These are phyloP conservation scores for Alternaria longipes DNA, from an alignment of 2,329 filamentous ascomycete genomes.

Conservation along the genomic window DNA sequence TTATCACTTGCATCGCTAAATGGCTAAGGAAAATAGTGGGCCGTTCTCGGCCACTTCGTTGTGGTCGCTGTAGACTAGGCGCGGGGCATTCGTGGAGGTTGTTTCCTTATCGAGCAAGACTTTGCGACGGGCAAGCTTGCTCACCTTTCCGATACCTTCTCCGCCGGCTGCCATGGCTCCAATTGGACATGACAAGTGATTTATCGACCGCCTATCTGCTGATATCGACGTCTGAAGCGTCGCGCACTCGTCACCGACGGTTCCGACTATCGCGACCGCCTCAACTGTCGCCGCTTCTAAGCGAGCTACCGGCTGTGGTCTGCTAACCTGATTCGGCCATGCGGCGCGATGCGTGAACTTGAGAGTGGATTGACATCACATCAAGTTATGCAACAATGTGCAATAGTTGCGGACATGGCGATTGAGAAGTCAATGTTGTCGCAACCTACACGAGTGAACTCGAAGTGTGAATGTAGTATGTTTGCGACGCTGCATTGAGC, in stretches of 20 bases:
- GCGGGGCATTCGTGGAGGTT: constrained; percentile 40
- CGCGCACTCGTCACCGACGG: constrained; percentile 18
- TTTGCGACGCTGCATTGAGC: neutral
- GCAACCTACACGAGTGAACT: no score
- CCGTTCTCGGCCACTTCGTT: constrained; percentile 32
- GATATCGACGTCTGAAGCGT: constrained; percentile 16
- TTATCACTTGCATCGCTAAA: constrained; percentile 14
- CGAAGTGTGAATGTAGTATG: neutral
- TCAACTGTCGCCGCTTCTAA: constrained; percentile 17
- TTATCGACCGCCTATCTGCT: constrained; percentile 25
- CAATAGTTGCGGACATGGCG: neutral
- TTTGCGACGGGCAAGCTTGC: constrained; percentile 32
- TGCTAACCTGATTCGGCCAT: constrained; percentile 11
- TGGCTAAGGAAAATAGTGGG: constrained; percentile 22
- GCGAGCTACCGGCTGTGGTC: constrained; percentile 12
- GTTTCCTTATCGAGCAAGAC: constrained; percentile 41
- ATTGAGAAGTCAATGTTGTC: neutral
- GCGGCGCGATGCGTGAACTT: constrained; percentile 10
- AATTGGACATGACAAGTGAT: constrained; percentile 31
- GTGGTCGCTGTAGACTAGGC: constrained; percentile 29
- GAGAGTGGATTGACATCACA: neutral
- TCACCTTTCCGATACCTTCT: constrained; percentile 28
- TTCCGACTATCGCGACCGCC: constrained; percentile 14
- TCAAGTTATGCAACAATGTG: neutral
- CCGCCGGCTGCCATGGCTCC: constrained; percentile 36